phyloP scores from a whole-genome alignment of 1,284 basidiomycete genomes.

The Tilletia caries region DNA sequence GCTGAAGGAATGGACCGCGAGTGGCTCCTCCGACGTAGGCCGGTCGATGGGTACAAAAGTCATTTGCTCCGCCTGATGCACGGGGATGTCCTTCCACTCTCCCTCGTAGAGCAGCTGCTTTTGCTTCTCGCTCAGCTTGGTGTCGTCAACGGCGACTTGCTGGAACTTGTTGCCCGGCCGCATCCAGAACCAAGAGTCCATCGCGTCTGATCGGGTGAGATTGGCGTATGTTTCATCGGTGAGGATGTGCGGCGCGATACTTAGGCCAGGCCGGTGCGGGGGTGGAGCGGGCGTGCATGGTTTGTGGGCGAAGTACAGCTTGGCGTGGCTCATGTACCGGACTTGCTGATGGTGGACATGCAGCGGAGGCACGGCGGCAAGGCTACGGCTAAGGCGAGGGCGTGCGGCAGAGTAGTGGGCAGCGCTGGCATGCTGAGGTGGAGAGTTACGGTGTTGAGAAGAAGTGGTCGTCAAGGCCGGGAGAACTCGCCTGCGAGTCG shows the following conservation, averaged over 20 bases:
- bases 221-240: not conserved
- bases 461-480: no score
- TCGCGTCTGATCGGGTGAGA: not conserved
- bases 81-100: not conserved
- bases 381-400: no score
- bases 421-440: no score
- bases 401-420: no score
- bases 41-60: not conserved
- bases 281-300: not conserved
- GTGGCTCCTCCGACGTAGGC: not conserved
- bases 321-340: not conserved
- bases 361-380: not conserved
- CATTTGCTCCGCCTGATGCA: not conserved
- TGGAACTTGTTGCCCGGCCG: not conserved
- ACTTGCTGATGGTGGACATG: not conserved
- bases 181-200: slow-evolving; percentile 2
- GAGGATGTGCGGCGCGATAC: not conserved
- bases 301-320: not conserved
- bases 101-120: not conserved
- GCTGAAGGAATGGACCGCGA: not conserved
- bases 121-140: not conserved
- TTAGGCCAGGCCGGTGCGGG: not conserved
- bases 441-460: no score
- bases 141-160: not conserved
- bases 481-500: no score